Evolutionary conservation across 495 filamentous ascomycete species (phyloP).

Genomic region (Penicillium ucsense): DNA sequence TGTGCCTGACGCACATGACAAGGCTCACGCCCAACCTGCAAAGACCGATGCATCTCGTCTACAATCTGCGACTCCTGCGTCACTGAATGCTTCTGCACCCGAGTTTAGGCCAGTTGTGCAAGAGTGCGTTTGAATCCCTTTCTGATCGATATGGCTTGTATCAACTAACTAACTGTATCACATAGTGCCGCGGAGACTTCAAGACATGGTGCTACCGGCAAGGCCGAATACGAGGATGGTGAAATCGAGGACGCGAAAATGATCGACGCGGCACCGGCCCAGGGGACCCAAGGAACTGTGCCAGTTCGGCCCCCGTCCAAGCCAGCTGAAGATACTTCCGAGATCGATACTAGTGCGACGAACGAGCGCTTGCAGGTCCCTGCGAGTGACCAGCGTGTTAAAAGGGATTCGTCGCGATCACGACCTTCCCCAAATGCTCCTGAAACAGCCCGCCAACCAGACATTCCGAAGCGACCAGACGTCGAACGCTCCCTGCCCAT

Average conservation of each 20-base stretch:
- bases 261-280: conserved; percentile 19
- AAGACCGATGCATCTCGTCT: conserved; percentile 31
- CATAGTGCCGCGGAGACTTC: conserved; percentile 23
- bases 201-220: conserved; percentile 18
- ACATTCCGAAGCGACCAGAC: conserved; percentile 29
- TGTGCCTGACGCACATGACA: conserved; percentile 15
- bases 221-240: conserved; percentile 63
- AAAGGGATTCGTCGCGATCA: conserved; percentile 14
- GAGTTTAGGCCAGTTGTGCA: conserved; percentile 36
- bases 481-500: conserved; percentile 15
- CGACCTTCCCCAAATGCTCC: conserved; percentile 17
- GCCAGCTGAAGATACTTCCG: neutral
- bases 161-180: conserved; percentile 8
- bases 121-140: conserved; percentile 30
- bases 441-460: conserved; percentile 21
- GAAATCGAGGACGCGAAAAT: conserved; percentile 64
- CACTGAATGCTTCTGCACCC: conserved; percentile 37
- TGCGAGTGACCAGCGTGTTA: conserved; percentile 6
- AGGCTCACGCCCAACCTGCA: conserved; percentile 10
- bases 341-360: conserved; percentile 10
- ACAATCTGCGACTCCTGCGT: conserved; percentile 23
- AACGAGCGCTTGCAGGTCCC: conserved; percentile 8
- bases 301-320: too few relatives aligned
- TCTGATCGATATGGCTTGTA: neutral
- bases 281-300: conserved; percentile 5